A percentile compares a stretch with the other conserved stretches of the same genome.
Evolutionary conservation across 2,329 filamentous ascomycete genomes (phyloP).

Genomic region (Fusarium caatingaense): DNA sequence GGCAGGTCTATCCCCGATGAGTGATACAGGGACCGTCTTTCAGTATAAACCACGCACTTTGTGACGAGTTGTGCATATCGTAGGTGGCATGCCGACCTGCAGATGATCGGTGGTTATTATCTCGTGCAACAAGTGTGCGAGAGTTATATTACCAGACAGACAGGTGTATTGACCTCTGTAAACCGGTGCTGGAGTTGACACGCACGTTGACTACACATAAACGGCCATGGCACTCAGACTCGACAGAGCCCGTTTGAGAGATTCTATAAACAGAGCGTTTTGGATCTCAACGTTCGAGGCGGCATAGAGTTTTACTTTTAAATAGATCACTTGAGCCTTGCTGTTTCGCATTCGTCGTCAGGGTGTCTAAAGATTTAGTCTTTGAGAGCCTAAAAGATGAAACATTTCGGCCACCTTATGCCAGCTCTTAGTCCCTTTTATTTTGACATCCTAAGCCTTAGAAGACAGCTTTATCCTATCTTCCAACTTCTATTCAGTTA

Average conservation of each 20-base stretch:
- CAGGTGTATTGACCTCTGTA: background rate
- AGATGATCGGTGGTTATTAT: slow-evolving; percentile 16
- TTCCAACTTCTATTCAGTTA: too few relatives aligned
- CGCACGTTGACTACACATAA: background rate
- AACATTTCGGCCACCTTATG: background rate
- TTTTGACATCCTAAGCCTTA: background rate
- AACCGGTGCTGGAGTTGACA: background rate
- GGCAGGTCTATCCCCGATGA: background rate
- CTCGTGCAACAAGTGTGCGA: slow-evolving; percentile 9
- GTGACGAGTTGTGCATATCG: slow-evolving; percentile 4
- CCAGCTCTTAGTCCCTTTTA: background rate
- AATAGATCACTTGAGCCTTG: background rate
- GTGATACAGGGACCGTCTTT: background rate
- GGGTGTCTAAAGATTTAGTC: background rate
- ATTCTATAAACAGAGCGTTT: background rate
- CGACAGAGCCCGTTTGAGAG: background rate
- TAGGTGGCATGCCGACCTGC: slow-evolving; percentile 23
- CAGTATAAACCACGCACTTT: background rate
- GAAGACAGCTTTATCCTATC: background rate
- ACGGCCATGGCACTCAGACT: background rate
- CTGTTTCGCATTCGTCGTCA: background rate
- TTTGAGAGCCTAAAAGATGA: background rate
- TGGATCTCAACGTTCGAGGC: background rate
- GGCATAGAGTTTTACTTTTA: background rate
- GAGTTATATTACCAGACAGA: background rate